Evolutionary conservation across 805 yeast species (phyloP), one percentile per base, ranked within the genome.

Genomic region (Candida glaebosa): DNA sequence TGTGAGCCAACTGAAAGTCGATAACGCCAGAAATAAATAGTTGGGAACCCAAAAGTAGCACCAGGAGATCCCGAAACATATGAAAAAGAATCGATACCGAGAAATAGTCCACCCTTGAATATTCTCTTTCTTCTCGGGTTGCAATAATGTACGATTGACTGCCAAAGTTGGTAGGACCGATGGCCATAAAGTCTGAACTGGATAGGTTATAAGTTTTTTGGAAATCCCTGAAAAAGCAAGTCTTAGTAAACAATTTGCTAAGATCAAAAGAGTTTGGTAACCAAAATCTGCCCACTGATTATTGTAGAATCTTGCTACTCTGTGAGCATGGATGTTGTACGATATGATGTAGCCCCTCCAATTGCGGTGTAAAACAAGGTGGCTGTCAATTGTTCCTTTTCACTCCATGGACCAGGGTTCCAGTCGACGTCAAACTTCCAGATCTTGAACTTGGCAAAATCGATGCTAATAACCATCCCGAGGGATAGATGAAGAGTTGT

Each of bases 351-450:
- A 12, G 34, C 42, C n/a, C 37, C 44, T 38, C 58, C 54, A 31
- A 57, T 45, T 32, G 70, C 60, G 10, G 87, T 43, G 58, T 43
- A 51, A 48, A 52, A 64, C 24, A 71, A 53, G 5, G 87, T 76
- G 1, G 82, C 67, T 43, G 82, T 67, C 81, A 80, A 78, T 56
- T 82, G 87, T 51, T 81, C 87, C 53, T 81, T 81, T 47, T 58
- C 65, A 20, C 69, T 63, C 82, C 84, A 82, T 9, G 83, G 82
- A 9, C 86, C 84, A 9, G 54, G 54, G 31, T 50, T 50, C 35
- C 79, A 58, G 20, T 41, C 42, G 40, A 48, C 63, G 60, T 45
- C 54, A 61, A 10, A 53, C 40, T 40, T 48, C 49, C 43, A 53
- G 26, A 47, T 56, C 59, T 48, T 52, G 47, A 39, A 49, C 20